phyloP scores from a whole-genome alignment of 1,284 basidiomycete species.

The Schizopora paradoxa region DNA sequence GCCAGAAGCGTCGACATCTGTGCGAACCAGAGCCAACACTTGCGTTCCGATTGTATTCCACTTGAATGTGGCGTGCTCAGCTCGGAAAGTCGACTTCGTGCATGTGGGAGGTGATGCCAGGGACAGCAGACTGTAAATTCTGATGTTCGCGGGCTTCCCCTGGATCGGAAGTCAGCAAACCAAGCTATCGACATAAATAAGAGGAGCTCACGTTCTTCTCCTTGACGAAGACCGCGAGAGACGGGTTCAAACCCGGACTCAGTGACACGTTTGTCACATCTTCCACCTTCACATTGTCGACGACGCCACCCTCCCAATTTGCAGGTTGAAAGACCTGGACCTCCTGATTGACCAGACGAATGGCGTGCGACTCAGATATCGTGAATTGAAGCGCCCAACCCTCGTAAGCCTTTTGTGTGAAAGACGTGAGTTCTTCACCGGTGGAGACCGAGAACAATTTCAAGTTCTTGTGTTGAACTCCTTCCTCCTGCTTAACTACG shows the following conservation, averaged over 20 bases:
- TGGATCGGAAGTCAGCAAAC: constrained; percentile 25
- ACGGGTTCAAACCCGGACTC: constrained; percentile 80
- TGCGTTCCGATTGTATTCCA: constrained; percentile 93
- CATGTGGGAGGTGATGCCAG: constrained; percentile 59
- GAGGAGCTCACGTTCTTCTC: constrained; percentile 76
- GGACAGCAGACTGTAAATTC: constrained; percentile 73
- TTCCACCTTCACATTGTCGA: constrained; percentile 80
- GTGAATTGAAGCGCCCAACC: constrained; percentile 92
- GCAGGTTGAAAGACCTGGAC: constrained; percentile 84
- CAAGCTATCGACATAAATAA: constrained; percentile 3
- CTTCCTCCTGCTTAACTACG: constrained; percentile 73
- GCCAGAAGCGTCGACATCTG: constrained; percentile 95
- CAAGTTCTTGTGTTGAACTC: constrained; percentile 82
- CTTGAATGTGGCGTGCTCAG: constrained; percentile 90
- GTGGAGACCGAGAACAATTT: constrained; percentile 79
- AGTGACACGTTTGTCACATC: constrained; percentile 72
- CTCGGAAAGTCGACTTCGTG: constrained; percentile 94
- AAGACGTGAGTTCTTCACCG: constrained; percentile 75
- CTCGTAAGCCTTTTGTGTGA: constrained; percentile 81
- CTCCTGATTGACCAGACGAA: constrained; percentile 80
- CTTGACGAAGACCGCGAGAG: constrained; percentile 83
- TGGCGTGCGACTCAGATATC: constrained; percentile 82
- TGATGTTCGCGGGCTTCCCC: constrained; percentile 90
- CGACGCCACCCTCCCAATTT: constrained; percentile 73
- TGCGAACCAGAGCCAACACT: constrained; percentile 86